Evolutionary conservation across 192 early-diverging fungal species (phyloP).

Genomic region (Umbelopsis sp.): DNA sequence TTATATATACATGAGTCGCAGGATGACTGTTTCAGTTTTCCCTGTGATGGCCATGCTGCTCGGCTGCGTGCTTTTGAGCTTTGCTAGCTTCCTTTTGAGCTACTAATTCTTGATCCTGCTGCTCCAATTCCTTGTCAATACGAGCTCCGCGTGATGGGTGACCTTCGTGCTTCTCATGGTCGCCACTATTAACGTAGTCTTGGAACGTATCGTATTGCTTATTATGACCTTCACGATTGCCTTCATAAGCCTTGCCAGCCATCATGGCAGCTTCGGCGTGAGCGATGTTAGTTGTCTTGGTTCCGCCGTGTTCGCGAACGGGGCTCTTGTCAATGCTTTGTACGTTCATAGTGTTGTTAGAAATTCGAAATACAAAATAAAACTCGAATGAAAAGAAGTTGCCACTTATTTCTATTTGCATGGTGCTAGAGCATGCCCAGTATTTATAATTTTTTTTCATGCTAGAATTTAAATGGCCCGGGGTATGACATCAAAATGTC

Average conservation of each 20-base stretch:
- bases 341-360: background rate
- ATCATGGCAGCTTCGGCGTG: constrained; percentile 27
- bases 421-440: background rate
- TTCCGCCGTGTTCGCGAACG: background rate
- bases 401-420: too few species aligned
- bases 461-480: background rate
- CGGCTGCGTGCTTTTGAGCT: constrained; percentile 2
- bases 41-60: background rate
- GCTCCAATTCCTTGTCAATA: constrained; percentile 23
- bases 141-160: constrained; percentile 22
- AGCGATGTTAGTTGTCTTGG: background rate
- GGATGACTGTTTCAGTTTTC: background rate
- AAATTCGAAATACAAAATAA: background rate
- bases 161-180: constrained; percentile 21
- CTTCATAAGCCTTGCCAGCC: constrained; percentile 25
- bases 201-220: constrained; percentile 18
- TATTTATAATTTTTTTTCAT: background rate
- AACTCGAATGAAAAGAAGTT: background rate
- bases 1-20: too few species aligned
- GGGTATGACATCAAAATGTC: constrained; percentile 18
- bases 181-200: constrained; percentile 4
- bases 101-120: constrained; percentile 20
- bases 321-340: background rate
- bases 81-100: constrained; percentile 7
- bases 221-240: constrained; percentile 27